These are phyloP conservation scores for Paracamarosporium sp. DNA, from an alignment of 2,329 filamentous ascomycete species.

Conservation along the genomic window DNA sequence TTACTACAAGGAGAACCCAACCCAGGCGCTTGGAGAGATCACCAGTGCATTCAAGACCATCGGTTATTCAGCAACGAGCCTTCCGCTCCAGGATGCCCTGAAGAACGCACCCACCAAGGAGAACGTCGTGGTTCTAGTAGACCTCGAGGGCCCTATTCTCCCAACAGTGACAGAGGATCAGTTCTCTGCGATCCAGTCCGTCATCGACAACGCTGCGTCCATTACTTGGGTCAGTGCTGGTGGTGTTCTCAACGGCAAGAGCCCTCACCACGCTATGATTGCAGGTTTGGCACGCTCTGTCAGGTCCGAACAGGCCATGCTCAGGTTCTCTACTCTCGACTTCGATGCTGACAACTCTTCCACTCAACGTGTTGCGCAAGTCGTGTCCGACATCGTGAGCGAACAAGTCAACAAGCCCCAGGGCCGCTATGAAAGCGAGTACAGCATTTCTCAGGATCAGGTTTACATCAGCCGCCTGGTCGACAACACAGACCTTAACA, in stretches of 20 bases:
- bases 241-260: not conserved
- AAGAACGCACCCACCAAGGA: not conserved
- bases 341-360: not conserved
- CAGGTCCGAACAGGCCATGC: not conserved
- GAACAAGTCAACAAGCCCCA: not conserved
- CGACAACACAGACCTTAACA: not conserved
- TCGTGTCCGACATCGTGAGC: not conserved
- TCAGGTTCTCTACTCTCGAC: not conserved
- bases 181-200: not conserved
- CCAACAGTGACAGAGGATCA: not conserved
- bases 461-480: slow-evolving; percentile 2
- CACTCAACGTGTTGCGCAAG: not conserved
- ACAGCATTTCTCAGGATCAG: not conserved
- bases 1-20: not conserved
- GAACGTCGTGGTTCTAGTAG: not conserved
- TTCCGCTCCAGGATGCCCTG: not conserved
- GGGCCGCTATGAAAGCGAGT: not conserved
- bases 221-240: not conserved
- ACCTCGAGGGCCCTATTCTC: not conserved
- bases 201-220: not conserved
- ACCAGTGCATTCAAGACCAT: not conserved
- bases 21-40: not conserved
- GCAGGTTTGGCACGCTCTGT: not conserved
- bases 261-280: not conserved
- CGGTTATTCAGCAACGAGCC: not conserved